These are phyloP conservation scores for Fusarium sp. DNA, from an alignment of 2,329 filamentous ascomycete species.

Conservation along the genomic window DNA sequence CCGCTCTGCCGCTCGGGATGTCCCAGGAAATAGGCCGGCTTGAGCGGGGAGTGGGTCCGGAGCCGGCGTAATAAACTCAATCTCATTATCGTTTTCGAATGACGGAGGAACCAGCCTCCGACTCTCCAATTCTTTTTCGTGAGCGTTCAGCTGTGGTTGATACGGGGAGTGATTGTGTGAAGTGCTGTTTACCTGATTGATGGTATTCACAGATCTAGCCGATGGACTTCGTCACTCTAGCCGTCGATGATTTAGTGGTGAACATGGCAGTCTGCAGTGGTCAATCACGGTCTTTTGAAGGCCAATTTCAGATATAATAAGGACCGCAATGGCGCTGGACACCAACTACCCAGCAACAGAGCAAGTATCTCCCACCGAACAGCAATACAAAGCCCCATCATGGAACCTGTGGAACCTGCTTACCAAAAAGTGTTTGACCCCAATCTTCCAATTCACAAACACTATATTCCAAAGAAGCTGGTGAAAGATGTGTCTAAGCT, in stretches of 20 bases:
- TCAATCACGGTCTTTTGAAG: background rate
- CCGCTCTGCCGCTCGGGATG: conserved; percentile 1
- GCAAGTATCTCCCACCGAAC: background rate
- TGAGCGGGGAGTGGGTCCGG: background rate
- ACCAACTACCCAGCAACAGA: background rate
- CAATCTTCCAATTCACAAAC: background rate
- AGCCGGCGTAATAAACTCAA: background rate
- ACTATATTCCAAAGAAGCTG: background rate
- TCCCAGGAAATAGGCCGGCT: background rate
- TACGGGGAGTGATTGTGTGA: background rate
- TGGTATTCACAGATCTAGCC: background rate
- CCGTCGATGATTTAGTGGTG: background rate
- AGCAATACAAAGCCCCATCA: background rate
- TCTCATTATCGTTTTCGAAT: background rate
- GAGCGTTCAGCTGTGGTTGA: background rate
- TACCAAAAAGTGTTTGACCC: background rate
- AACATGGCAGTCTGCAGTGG: background rate
- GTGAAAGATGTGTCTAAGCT: background rate
- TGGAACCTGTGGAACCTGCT: background rate
- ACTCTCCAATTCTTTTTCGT: background rate
- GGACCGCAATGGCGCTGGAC: background rate
- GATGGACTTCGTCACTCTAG: no score
- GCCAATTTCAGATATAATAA: background rate
- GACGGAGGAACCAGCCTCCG: background rate
- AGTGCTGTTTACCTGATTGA: no score